phyloP scores from a whole-genome alignment of 2,329 filamentous ascomycete genomes.

The Fusarium paranaense region DNA sequence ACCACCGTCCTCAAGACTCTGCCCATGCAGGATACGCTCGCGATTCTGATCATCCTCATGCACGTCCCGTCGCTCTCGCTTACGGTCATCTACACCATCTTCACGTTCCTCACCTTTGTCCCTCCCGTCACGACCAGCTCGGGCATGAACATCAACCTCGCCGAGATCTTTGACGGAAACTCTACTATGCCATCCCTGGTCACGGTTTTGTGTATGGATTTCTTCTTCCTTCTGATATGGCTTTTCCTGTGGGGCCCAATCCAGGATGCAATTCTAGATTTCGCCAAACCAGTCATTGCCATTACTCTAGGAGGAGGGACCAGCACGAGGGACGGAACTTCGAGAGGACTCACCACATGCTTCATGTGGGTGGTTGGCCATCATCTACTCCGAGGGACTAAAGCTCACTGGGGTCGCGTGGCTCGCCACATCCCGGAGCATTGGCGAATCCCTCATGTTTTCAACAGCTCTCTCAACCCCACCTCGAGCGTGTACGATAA shows the following conservation, averaged over 20 bases:
- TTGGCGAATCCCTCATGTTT: slow-evolving; percentile 58
- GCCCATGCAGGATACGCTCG: slow-evolving; percentile 93
- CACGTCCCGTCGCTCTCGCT: slow-evolving; percentile 90
- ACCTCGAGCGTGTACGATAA: slow-evolving; percentile 62
- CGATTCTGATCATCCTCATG: slow-evolving; percentile 94
- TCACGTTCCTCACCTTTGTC: slow-evolving; percentile 92
- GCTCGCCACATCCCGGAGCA: slow-evolving; percentile 60
- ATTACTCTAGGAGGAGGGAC: slow-evolving; percentile 88
- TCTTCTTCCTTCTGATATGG: slow-evolving; percentile 86
- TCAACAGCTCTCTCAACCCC: slow-evolving; percentile 61
- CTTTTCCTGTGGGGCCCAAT: slow-evolving; percentile 88
- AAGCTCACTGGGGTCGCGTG: slow-evolving; percentile 60
- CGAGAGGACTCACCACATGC: slow-evolving; percentile 78
- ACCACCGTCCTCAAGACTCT: slow-evolving; percentile 90
- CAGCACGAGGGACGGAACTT: slow-evolving; percentile 74
- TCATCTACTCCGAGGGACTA: slow-evolving; percentile 63
- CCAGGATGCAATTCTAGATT: slow-evolving; percentile 88
- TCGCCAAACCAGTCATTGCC: slow-evolving; percentile 93
- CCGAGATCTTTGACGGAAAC: slow-evolving; percentile 91
- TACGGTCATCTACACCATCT: slow-evolving; percentile 90
- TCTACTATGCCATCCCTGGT: slow-evolving; percentile 87
- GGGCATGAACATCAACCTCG: slow-evolving; percentile 83
- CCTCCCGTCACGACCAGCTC: slow-evolving; percentile 83
- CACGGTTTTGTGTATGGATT: slow-evolving; percentile 86
- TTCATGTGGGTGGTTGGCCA: slow-evolving; percentile 73